These are phyloP conservation scores for Pelargonium cotyledonis DNA, from an alignment of 441 rosid species.

Conservation along the genomic window DNA sequence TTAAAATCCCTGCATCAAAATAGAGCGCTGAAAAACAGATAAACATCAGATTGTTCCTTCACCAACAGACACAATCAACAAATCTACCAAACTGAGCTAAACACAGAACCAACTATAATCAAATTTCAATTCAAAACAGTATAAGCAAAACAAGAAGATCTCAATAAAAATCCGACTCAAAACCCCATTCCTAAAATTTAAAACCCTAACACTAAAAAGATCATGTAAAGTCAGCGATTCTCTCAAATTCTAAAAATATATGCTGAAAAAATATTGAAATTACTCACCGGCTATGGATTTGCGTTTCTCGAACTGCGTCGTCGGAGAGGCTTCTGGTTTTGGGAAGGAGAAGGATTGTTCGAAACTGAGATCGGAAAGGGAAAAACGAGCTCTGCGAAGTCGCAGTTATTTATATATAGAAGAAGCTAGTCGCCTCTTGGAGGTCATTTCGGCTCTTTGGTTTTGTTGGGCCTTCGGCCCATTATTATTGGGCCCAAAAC, in stretches of 20 bases:
- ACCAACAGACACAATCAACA: too few species aligned
- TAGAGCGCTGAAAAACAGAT: too few species aligned
- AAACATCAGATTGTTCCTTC: too few species aligned
- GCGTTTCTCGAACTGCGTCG: not conserved
- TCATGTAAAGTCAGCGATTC: not conserved
- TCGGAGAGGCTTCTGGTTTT: not conserved
- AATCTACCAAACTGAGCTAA: not conserved
- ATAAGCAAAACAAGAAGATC: not conserved
- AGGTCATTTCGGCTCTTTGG: not conserved
- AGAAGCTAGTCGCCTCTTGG: not conserved
- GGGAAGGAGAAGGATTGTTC: not conserved
- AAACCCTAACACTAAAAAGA: not conserved
- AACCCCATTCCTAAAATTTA: not conserved
- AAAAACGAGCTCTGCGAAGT: too few species aligned
- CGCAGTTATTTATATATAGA: too few species aligned
- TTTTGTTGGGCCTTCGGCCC: not conserved
- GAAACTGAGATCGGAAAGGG: not conserved
- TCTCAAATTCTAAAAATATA: not conserved
- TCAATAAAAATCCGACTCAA: not conserved
- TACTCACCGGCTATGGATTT: not conserved
- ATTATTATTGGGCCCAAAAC: not conserved
- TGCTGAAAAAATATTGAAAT: not conserved
- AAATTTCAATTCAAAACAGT: not conserved
- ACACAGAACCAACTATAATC: not conserved
- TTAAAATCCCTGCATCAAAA: too few species aligned